Percentiles rank a stretch among this genome's conserved stretches.
These are phyloP conservation scores for Cladochytrium tenue DNA, from an alignment of 371 early-diverging fungal species.

Conservation along the genomic window DNA sequence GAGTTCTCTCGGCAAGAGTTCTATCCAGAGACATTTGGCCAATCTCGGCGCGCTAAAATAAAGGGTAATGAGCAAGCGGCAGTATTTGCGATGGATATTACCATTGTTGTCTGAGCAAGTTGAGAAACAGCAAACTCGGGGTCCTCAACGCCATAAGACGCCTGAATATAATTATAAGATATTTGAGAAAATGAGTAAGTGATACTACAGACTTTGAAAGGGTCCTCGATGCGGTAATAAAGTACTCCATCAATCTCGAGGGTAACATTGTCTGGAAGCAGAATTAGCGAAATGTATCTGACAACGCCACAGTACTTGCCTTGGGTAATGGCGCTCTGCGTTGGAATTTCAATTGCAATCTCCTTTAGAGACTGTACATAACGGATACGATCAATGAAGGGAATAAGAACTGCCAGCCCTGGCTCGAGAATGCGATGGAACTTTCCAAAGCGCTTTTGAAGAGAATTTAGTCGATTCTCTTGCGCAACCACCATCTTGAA, in stretches of 20 bases:
- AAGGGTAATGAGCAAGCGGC: not conserved
- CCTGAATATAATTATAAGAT: slow-evolving; percentile 44
- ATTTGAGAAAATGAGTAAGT: not conserved
- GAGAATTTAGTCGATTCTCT: slow-evolving; percentile 48
- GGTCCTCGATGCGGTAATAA: slow-evolving; percentile 88
- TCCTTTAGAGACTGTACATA: slow-evolving; percentile 96
- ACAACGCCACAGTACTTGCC: slow-evolving; percentile 35
- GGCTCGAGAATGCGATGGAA: slow-evolving; percentile 84
- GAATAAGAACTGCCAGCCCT: slow-evolving; percentile 85
- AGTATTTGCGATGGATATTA: not conserved
- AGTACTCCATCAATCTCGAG: slow-evolving; percentile 94
- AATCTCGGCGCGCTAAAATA: slow-evolving; percentile 84
- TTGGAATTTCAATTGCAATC: slow-evolving; percentile 89
- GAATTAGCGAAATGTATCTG: not conserved
- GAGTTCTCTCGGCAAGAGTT: slow-evolving; percentile 91
- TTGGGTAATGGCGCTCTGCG: slow-evolving; percentile 90
- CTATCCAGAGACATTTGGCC: slow-evolving; percentile 96
- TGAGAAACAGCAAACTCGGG: slow-evolving; percentile 93
- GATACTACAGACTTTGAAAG: slow-evolving; percentile 18
- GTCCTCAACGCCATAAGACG: slow-evolving; percentile 95
- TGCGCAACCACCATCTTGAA: not conserved
- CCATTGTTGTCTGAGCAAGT: slow-evolving; percentile 97
- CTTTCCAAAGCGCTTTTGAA: slow-evolving; percentile 41
- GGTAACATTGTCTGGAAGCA: slow-evolving; percentile 84
- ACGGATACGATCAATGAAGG: slow-evolving; percentile 83